phyloP scores from a whole-genome alignment of 78 protist species.

The slime mould (Dictyostelium discoideum) region DNA sequence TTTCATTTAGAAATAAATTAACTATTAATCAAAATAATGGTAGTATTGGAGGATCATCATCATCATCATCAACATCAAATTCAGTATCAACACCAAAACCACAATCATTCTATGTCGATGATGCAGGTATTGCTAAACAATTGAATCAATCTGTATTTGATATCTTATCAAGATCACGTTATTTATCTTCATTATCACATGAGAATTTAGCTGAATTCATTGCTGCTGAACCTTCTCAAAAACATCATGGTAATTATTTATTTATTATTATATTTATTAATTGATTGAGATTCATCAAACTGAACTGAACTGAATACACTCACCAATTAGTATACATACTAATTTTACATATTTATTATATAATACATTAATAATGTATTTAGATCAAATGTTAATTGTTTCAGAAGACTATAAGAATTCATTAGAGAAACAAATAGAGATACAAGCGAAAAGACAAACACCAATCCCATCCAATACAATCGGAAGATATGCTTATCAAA shows the following conservation, averaged over 20 bases:
- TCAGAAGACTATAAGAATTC: conserved; percentile 71
- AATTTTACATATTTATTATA: no score
- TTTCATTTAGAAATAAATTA: conserved; percentile 62
- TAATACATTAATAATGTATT: no score
- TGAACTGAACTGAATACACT: no score
- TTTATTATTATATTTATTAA: no score
- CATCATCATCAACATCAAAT: background rate
- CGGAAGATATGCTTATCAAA: conserved; percentile 43
- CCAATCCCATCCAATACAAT: conserved; percentile 18
- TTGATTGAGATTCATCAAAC: no score
- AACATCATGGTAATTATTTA: conserved; percentile 61
- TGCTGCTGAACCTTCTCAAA: conserved; percentile 64
- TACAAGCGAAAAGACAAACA: conserved; percentile 22
- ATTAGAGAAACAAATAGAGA: conserved; percentile 8
- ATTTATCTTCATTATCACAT: conserved; percentile 27
- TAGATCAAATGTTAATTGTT: conserved; percentile 59
- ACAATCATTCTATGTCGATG: conserved; percentile 31
- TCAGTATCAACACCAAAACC: background rate
- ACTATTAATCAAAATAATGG: background rate
- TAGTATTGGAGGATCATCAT: background rate
- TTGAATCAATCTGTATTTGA: conserved; percentile 73
- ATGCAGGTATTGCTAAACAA: conserved; percentile 67
- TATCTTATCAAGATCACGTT: conserved; percentile 38
- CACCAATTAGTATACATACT: no score
- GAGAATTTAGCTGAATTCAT: conserved; percentile 58